A percentile compares a stretch with the other conserved stretches of the same genome.
phyloP scores from a whole-genome alignment of 2,329 filamentous ascomycete species.

The Albophoma yamanashiensis region DNA sequence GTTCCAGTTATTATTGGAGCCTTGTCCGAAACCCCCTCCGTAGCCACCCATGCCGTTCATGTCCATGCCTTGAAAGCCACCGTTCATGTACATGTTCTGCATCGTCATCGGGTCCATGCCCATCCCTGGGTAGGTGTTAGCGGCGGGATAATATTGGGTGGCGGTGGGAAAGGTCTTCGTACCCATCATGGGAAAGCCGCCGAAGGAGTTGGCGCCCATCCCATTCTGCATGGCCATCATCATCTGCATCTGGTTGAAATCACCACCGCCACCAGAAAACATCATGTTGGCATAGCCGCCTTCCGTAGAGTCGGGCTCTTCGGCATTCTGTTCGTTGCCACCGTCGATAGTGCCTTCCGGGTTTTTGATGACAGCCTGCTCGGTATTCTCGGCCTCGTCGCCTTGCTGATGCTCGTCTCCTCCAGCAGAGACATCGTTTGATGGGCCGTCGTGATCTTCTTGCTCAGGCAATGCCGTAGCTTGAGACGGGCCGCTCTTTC shows the following conservation, averaged over 20 bases:
- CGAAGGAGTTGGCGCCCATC: conserved; percentile 45
- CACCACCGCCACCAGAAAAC: conserved; percentile 48
- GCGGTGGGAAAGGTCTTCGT: not conserved
- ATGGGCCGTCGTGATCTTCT: not conserved
- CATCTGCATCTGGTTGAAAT: conserved; percentile 71
- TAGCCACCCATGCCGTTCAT: conserved; percentile 68
- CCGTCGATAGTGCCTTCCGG: conserved; percentile 4
- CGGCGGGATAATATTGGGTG: not conserved
- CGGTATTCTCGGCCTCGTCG: not conserved
- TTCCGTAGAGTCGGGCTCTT: conserved; percentile 27
- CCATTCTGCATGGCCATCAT: conserved; percentile 69
- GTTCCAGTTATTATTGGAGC: conserved; percentile 72
- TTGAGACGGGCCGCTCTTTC: not conserved
- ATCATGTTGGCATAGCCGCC: conserved; percentile 46
- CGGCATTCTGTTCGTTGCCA: conserved; percentile 20
- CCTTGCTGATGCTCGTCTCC: not conserved
- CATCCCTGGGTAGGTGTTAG: conserved; percentile 66
- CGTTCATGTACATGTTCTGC: conserved; percentile 71
- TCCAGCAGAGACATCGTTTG: not conserved
- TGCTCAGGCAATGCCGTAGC: not conserved
- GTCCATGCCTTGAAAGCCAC: conserved; percentile 69
- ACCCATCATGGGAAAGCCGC: conserved; percentile 77
- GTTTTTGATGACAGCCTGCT: conserved; percentile 7
- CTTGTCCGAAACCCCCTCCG: conserved; percentile 48
- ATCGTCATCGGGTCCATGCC: conserved; percentile 72